Percentiles rank a stretch among this genome's conserved stretches.
These are phyloP conservation scores for Fraxinus anomala DNA, from an alignment of 257 asterid genomes.

Conservation along the genomic window DNA sequence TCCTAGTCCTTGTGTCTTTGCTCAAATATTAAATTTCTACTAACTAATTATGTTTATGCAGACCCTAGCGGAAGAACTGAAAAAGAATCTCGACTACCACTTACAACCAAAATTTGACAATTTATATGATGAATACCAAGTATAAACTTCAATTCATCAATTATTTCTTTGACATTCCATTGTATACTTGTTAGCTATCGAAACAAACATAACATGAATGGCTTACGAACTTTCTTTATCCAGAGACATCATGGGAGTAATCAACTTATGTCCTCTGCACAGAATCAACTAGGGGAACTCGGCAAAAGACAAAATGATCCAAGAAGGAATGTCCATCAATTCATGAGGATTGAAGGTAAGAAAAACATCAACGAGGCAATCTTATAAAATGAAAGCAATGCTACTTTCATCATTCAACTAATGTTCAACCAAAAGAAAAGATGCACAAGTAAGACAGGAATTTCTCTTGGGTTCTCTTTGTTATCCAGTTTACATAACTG, in stretches of 20 bases:
- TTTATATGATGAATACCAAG: slow-evolving; percentile 61
- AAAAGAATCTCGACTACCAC: slow-evolving; percentile 55
- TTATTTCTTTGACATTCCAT: neutral
- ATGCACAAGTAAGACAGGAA: too few relatives aligned
- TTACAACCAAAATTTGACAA: slow-evolving; percentile 50
- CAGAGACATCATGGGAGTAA: slow-evolving; percentile 45
- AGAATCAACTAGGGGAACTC: slow-evolving; percentile 35
- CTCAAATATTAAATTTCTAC: slow-evolving; percentile 18
- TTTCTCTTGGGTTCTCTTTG: too few relatives aligned
- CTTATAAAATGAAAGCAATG: slow-evolving; percentile 10
- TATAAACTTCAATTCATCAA: slow-evolving; percentile 17
- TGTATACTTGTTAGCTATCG: neutral
- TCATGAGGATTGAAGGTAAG: slow-evolving; percentile 88
- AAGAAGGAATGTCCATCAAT: slow-evolving; percentile 61
- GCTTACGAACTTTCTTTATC: slow-evolving; percentile 21
- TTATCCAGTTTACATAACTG: too few relatives aligned
- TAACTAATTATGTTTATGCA: slow-evolving; percentile 33
- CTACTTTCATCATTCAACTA: neutral
- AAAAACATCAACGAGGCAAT: slow-evolving; percentile 21
- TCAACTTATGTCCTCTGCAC: slow-evolving; percentile 29
- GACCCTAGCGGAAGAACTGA: slow-evolving; percentile 64
- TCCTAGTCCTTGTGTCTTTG: slow-evolving; percentile 9
- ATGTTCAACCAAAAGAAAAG: too few relatives aligned
- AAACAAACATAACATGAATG: slow-evolving; percentile 6
- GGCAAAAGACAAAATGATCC: slow-evolving; percentile 51